phyloP scores from a whole-genome alignment of 306 rosid genomes.

The Vigna reflexopilosa region DNA sequence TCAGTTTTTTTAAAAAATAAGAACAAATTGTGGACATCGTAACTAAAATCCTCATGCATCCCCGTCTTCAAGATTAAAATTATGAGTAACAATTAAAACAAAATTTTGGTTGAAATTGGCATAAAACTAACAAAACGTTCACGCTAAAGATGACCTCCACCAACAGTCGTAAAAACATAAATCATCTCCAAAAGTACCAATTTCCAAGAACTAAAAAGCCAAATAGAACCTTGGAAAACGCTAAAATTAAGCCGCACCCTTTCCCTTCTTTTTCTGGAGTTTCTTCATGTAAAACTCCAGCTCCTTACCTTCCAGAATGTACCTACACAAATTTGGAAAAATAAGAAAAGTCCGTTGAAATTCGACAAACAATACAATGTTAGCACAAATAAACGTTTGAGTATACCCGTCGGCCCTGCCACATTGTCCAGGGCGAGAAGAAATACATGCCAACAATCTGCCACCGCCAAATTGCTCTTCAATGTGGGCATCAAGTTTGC shows the following conservation, averaged over 20 bases:
- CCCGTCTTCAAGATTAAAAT: too few relatives aligned
- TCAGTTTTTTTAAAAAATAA: too few relatives aligned
- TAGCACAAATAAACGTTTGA: neutral
- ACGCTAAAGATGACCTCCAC: slow-evolving; percentile 4
- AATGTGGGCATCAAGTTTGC: slow-evolving; percentile 50
- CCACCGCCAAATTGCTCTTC: slow-evolving; percentile 63
- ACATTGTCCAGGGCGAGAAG: slow-evolving; percentile 65
- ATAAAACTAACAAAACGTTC: slow-evolving; percentile 26
- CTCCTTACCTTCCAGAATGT: slow-evolving; percentile 61
- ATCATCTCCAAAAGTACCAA: slow-evolving; percentile 5
- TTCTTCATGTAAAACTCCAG: slow-evolving; percentile 61
- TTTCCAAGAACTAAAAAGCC: slow-evolving; percentile 4
- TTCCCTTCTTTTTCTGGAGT: slow-evolving; percentile 55
- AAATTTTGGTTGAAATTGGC: slow-evolving; percentile 21
- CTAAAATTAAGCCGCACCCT: slow-evolving; percentile 48
- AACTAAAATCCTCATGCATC: too few relatives aligned
- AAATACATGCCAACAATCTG: slow-evolving; percentile 57
- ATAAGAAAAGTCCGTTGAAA: too few relatives aligned
- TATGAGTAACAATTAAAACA: slow-evolving; percentile 1
- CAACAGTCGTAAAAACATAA: neutral
- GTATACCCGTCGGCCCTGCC: slow-evolving; percentile 64
- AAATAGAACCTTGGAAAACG: neutral
- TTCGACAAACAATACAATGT: neutral
- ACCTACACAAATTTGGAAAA: slow-evolving; percentile 24
- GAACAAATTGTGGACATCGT: too few relatives aligned